phyloP scores from a whole-genome alignment of 441 rosid species.

The Erodium moschatum region DNA sequence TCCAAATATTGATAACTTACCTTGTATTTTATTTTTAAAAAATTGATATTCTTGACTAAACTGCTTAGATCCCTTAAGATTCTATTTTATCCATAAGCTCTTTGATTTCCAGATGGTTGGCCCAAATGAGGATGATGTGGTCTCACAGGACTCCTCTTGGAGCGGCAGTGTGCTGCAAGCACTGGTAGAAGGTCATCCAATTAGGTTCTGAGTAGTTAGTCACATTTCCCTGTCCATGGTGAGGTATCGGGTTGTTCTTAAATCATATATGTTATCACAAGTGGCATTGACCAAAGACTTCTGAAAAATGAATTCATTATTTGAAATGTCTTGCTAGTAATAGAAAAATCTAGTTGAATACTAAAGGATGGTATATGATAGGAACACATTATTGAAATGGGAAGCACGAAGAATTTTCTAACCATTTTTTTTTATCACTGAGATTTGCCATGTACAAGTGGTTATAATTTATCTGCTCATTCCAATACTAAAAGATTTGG shows the following conservation, averaged over 20 bases:
- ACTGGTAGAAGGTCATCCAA: not conserved
- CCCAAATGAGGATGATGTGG: not conserved
- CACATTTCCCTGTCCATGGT: not conserved
- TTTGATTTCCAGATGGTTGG: not conserved
- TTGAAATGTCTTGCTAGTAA: not conserved
- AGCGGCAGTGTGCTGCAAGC: too few species aligned
- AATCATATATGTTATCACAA: not conserved
- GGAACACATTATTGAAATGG: not conserved
- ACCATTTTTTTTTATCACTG: not conserved
- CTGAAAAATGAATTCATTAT: not conserved
- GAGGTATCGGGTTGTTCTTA: not conserved
- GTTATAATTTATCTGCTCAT: not conserved
- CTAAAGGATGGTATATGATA: not conserved
- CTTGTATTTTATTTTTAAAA: not conserved
- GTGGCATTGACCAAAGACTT: not conserved
- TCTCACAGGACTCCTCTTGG: not conserved
- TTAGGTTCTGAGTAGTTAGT: not conserved
- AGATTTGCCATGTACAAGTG: not conserved
- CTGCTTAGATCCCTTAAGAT: not conserved
- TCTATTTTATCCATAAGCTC: not conserved
- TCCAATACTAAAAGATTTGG: not conserved
- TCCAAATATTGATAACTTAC: not conserved
- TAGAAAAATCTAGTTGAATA: too few species aligned
- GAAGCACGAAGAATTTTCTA: not conserved
- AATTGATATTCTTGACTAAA: not conserved